phyloP scores from a whole-genome alignment of 1,139 yeast species.

The Yamadazyma epiphylla region DNA sequence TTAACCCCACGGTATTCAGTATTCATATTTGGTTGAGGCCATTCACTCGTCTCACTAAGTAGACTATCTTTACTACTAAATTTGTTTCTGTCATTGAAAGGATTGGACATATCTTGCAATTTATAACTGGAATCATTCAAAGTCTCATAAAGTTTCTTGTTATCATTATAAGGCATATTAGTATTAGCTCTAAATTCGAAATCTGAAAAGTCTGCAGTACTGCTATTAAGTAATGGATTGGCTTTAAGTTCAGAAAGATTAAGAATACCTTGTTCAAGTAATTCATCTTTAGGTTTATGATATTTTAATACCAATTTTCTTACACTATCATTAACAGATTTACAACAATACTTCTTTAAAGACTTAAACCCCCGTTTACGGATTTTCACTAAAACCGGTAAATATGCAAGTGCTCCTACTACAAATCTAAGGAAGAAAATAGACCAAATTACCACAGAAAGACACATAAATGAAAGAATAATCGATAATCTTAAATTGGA shows the following conservation, averaged over 20 bases:
- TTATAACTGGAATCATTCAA: constrained; percentile 4
- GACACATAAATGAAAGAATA: constrained; percentile 68
- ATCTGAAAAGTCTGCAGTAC: constrained; percentile 5
- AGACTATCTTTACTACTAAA: constrained; percentile 1
- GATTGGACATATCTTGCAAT: constrained; percentile 9
- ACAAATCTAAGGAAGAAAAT: constrained; percentile 60
- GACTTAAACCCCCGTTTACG: constrained; percentile 31
- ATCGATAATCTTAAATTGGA: constrained; percentile 64
- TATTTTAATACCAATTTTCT: constrained; percentile 45
- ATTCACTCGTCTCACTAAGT: no score
- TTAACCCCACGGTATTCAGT: no score
- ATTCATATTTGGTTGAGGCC: no score
- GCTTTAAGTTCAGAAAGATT: constrained; percentile 17
- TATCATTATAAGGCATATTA: constrained; percentile 11
- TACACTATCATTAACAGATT: constrained; percentile 53
- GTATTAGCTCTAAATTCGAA: constrained; percentile 7
- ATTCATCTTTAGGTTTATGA: constrained; percentile 38
- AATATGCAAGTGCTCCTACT: constrained; percentile 51
- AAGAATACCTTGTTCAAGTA: constrained; percentile 32
- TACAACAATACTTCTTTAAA: constrained; percentile 57
- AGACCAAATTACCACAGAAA: constrained; percentile 74
- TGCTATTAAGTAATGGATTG: constrained; percentile 23
- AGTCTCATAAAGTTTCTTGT: constrained; percentile 8
- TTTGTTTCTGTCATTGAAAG: constrained; percentile 7
- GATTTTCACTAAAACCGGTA: constrained; percentile 53